Evolutionary conservation across 768 basidiomycete species (phyloP).

Genomic region (Tulasnella sp.): DNA sequence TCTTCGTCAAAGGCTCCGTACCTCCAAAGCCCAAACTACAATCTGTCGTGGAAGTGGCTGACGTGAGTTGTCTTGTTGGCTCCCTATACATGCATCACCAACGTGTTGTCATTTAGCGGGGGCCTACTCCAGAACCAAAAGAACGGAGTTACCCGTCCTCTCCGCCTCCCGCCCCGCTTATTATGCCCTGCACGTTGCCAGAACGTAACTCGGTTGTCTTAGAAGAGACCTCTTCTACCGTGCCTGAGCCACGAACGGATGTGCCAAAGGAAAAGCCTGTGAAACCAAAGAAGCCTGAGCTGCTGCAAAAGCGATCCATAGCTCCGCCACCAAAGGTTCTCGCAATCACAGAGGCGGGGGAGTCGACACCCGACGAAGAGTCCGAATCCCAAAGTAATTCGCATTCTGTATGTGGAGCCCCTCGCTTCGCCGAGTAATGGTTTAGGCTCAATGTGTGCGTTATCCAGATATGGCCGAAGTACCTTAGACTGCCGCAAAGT

Average conservation of each 20-base stretch:
- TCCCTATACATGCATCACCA: neutral
- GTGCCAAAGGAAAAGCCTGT: too few species aligned
- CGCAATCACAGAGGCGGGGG: too few species aligned
- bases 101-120: neutral
- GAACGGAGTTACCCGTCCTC: conserved; percentile 2
- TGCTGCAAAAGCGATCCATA: too few species aligned
- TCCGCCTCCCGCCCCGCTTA: conserved; percentile 5
- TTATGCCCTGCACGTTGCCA: conserved; percentile 4
- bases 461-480: conserved; percentile 8
- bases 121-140: neutral
- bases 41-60: neutral
- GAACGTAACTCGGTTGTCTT: neutral
- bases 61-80: neutral
- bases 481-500: conserved; percentile 11
- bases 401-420: too few species aligned
- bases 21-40: neutral
- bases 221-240: too few species aligned
- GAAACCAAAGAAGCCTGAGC: too few species aligned
- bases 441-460: too few species aligned
- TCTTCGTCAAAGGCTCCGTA: neutral
- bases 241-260: too few species aligned
- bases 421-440: too few species aligned
- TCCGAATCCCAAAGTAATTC: too few species aligned
- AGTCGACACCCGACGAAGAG: too few species aligned
- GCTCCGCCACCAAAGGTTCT: too few species aligned